Conservation (phyloP, 768 basidiomycete genomes). For the Suillus tomentosus region DNA sequence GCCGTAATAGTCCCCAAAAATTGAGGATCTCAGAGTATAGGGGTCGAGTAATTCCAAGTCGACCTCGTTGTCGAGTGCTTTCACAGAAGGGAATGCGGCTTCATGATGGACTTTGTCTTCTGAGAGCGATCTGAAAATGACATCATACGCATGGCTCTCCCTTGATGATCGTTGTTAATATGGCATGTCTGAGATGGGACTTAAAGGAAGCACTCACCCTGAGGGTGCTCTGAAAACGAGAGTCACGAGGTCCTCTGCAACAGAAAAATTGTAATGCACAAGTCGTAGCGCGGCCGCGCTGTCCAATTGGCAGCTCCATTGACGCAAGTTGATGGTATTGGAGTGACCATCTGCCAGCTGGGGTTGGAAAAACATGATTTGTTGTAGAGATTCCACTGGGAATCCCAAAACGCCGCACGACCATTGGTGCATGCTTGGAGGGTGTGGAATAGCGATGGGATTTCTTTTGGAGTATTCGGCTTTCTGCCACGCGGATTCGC, state of each 20-base stretch:
- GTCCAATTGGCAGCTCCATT: background rate
- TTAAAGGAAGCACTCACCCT: background rate
- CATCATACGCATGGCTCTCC: background rate
- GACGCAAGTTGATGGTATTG: background rate
- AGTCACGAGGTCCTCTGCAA: background rate
- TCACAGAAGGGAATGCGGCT: constrained; percentile 15
- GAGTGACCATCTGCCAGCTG: background rate
- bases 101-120: constrained; percentile 12
- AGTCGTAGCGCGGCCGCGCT: background rate
- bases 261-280: background rate
- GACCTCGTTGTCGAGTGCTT: background rate
- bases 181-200: background rate
- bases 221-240: background rate
- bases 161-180: background rate
- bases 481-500: background rate
- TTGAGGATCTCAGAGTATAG: background rate
- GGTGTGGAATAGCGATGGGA: background rate
- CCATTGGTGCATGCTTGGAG: background rate
- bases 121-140: background rate
- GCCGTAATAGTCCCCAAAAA: background rate
- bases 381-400: background rate
- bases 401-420: background rate
- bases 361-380: background rate
- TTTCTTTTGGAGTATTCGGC: background rate
- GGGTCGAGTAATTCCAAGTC: background rate